Conservation (phyloP, 768 basidiomycete genomes). For the Boletus sp. region DNA sequence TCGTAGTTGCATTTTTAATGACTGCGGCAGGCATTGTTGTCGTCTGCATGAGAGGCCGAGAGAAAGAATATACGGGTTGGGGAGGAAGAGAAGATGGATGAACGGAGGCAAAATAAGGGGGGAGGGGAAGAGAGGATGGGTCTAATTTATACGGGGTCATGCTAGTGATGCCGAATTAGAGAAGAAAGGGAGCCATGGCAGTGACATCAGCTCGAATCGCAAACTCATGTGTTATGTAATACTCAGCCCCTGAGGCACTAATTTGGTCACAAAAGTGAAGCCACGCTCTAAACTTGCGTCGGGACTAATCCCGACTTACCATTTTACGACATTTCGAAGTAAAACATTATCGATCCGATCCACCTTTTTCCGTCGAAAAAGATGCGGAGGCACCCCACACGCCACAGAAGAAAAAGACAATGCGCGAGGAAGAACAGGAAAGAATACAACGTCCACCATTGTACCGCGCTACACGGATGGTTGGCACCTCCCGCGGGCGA, state of each 20-base stretch:
- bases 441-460: neutral
- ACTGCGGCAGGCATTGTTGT: slow-evolving; percentile 31
- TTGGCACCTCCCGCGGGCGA: slow-evolving; percentile 7
- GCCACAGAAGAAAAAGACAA: slow-evolving; percentile 18
- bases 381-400: slow-evolving; percentile 10
- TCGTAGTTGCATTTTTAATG: slow-evolving; percentile 63
- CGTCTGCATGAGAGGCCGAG: slow-evolving; percentile 15
- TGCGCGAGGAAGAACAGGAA: neutral
- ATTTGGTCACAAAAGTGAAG: slow-evolving; percentile 11
- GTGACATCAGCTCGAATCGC: slow-evolving; percentile 33
- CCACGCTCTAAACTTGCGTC: slow-evolving; percentile 10
- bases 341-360: slow-evolving; percentile 22
- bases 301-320: slow-evolving; percentile 5
- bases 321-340: slow-evolving; percentile 1
- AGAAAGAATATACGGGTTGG: neutral
- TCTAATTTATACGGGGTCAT: slow-evolving; percentile 29
- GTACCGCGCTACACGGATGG: neutral
- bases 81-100: neutral
- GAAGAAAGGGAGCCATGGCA: slow-evolving; percentile 29
- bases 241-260: slow-evolving; percentile 29
- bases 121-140: slow-evolving; percentile 7
- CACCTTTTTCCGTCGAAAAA: neutral
- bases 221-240: slow-evolving; percentile 20
- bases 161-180: slow-evolving; percentile 27
- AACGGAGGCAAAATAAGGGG: slow-evolving; percentile 7